phyloP scores from a whole-genome alignment of 331 rosid genomes.

The Cydonia oblonga region DNA sequence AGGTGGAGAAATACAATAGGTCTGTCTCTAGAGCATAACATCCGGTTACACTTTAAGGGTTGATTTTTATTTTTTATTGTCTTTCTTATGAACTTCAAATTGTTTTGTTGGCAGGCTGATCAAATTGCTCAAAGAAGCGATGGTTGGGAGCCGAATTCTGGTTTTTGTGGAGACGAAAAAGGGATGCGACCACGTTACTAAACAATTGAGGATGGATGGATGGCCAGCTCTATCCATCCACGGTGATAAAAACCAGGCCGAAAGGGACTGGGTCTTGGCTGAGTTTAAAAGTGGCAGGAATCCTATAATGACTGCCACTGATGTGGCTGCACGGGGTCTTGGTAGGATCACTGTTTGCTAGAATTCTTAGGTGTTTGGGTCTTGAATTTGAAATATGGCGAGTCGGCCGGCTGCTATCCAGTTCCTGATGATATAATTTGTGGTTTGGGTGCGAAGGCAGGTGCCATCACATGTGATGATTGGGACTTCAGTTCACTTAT shows the following conservation, averaged over 20 bases:
- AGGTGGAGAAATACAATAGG: conserved; percentile 83
- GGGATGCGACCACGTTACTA: conserved; percentile 86
- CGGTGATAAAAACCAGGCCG: conserved; percentile 95
- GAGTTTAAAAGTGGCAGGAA: conserved; percentile 98
- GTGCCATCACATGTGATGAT: conserved; percentile 31
- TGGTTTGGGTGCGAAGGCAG: conserved; percentile 73
- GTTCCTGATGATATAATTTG: conserved; percentile 65
- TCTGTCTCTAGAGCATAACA: conserved; percentile 22
- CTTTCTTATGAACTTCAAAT: conserved; percentile 1
- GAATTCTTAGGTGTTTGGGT: conserved; percentile 47
- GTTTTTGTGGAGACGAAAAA: conserved; percentile 89
- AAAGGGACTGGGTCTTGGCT: conserved; percentile 97
- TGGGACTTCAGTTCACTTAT: no score
- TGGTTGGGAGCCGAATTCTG: conserved; percentile 70
- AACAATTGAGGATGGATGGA: conserved; percentile 92
- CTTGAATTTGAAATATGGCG: conserved; percentile 36
- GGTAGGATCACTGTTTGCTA: conserved; percentile 89
- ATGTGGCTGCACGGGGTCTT: conserved; percentile 99
- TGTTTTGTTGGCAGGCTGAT: conserved; percentile 54
- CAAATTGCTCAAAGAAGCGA: conserved; percentile 59
- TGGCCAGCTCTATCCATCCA: conserved; percentile 98
- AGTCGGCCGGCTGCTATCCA: conserved; percentile 99
- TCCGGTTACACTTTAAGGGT: background rate
- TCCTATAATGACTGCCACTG: conserved; percentile 99
- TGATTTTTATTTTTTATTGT: background rate